Percentiles rank a stretch among this genome's conserved stretches.
Evolutionary conservation across 169 alveolate species (phyloP).

Genomic region (Besnoitia besnoiti): DNA sequence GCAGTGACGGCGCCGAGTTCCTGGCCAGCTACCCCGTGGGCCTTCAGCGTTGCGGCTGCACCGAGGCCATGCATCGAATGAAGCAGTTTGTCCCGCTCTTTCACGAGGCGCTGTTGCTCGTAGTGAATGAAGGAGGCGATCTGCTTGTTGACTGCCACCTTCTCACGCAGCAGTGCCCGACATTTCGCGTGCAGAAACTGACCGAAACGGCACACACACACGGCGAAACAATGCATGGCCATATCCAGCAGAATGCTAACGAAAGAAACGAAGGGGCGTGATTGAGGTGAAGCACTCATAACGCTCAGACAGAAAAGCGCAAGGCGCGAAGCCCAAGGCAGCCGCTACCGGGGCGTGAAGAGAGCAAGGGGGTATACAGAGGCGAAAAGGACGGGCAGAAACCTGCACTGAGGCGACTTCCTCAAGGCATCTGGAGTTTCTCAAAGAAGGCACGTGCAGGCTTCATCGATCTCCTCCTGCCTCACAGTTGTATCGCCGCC

Average conservation of each 20-base stretch:
- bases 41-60: neutral
- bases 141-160: conserved; percentile 42
- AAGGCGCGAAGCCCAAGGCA: too few species aligned
- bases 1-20: neutral
- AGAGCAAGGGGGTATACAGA: too few species aligned
- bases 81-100: conserved; percentile 42
- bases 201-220: neutral
- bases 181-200: conserved; percentile 38
- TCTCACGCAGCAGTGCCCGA: conserved; percentile 53
- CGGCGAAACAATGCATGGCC: neutral
- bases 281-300: too few species aligned
- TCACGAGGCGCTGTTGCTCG: conserved; percentile 39
- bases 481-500: too few species aligned
- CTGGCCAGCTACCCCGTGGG: neutral
- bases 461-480: neutral
- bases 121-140: conserved; percentile 39
- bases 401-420: too few species aligned
- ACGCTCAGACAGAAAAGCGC: too few species aligned
- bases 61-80: neutral
- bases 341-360: too few species aligned
- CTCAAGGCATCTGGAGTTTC: too few species aligned
- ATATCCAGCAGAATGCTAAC: neutral
- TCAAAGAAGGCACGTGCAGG: neutral
- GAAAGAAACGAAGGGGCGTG: too few species aligned
- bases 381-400: too few species aligned